Conservation (phyloP, 129 eudicot species). For the Daucus carota region DNA sequence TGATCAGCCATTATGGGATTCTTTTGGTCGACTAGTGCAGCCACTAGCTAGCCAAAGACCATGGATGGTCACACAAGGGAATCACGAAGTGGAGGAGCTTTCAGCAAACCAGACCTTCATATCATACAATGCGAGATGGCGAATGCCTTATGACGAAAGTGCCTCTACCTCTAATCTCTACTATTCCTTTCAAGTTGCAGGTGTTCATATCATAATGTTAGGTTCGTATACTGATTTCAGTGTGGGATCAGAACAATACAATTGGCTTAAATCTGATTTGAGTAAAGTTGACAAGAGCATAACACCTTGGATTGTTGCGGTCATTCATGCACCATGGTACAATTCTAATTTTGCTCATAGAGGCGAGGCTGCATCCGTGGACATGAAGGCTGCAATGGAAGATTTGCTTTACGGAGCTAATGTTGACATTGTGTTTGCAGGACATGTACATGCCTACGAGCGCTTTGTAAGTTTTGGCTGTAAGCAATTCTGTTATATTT, state of each 20-base stretch:
- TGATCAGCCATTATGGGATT: conserved; percentile 56
- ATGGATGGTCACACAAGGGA: conserved; percentile 94
- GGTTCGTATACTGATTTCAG: conserved; percentile 70
- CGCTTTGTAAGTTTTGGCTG: conserved; percentile 47
- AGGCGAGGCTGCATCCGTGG: conserved; percentile 40
- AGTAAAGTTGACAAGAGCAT: conserved; percentile 40
- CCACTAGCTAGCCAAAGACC: conserved; percentile 69
- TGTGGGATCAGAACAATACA: conserved; percentile 47
- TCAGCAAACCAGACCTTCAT: conserved; percentile 31
- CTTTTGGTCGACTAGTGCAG: conserved; percentile 57
- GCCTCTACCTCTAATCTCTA: conserved; percentile 53
- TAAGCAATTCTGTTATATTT: background rate
- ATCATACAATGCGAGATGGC: conserved; percentile 79
- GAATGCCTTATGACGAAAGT: conserved; percentile 73
- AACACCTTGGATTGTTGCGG: conserved; percentile 68
- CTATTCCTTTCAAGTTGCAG: conserved; percentile 62
- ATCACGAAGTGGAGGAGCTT: conserved; percentile 64
- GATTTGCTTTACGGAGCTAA: conserved; percentile 44
- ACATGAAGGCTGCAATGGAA: conserved; percentile 64
- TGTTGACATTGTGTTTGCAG: conserved; percentile 62
- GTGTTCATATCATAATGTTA: conserved; percentile 66
- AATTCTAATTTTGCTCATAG: conserved; percentile 65
- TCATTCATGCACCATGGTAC: conserved; percentile 79
- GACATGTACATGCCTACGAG: conserved; percentile 85
- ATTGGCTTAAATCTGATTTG: conserved; percentile 56